Evolutionary conservation across 2,329 filamentous ascomycete genomes (phyloP).

Genomic region (Phaeophleospora eucalypticola): DNA sequence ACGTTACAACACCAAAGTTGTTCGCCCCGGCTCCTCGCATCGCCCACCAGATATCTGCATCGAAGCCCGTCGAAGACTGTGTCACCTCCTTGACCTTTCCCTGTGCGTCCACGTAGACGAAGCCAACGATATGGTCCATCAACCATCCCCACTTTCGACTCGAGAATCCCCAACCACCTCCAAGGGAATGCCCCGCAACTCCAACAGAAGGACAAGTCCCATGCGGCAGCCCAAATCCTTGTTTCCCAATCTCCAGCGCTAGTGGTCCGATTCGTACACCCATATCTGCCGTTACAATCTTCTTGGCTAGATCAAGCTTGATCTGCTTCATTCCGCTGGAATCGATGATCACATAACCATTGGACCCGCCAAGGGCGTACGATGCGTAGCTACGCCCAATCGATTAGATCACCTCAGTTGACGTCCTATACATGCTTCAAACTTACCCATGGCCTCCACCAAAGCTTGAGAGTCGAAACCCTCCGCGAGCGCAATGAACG

Average conservation of each 20-base stretch:
- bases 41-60: slow-evolving; percentile 18
- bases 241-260: slow-evolving; percentile 8
- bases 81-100: slow-evolving; percentile 4
- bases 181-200: slow-evolving; percentile 13
- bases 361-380: slow-evolving; percentile 16
- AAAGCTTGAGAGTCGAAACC: slow-evolving; percentile 9
- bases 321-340: slow-evolving; percentile 5
- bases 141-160: slow-evolving; percentile 16
- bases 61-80: neutral
- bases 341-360: slow-evolving; percentile 18
- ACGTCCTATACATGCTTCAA: neutral
- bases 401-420: no score
- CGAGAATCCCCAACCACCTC: slow-evolving; percentile 17
- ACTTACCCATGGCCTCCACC: slow-evolving; percentile 16
- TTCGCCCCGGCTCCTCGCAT: slow-evolving; percentile 16
- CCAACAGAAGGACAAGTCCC: slow-evolving; percentile 17
- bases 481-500: neutral
- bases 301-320: slow-evolving; percentile 5
- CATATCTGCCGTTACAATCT: slow-evolving; percentile 8
- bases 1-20: slow-evolving; percentile 16
- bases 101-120: slow-evolving; percentile 10
- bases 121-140: slow-evolving; percentile 12
- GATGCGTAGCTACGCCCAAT: slow-evolving; percentile 14
- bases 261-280: slow-evolving; percentile 11
- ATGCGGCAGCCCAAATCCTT: slow-evolving; percentile 13